These are phyloP conservation scores for Penicillium paxilli DNA, from an alignment of 495 filamentous ascomycete species.

Conservation along the genomic window DNA sequence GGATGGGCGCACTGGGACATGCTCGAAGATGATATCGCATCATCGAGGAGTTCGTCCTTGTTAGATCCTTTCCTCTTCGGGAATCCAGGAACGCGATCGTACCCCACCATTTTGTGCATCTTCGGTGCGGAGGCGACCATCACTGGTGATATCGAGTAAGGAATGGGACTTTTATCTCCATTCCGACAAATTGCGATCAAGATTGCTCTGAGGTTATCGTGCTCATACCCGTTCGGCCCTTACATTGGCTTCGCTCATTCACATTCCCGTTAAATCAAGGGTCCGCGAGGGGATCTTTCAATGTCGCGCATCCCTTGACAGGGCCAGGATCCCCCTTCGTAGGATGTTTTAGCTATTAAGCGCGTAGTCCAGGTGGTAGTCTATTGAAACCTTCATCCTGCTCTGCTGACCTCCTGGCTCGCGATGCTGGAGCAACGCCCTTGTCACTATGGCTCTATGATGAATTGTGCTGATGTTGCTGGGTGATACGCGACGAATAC, in stretches of 20 bases:
- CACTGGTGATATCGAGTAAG: conserved; percentile 22
- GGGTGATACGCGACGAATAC: neutral
- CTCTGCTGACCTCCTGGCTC: neutral
- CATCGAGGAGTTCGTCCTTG: conserved; percentile 16
- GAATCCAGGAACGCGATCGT: conserved; percentile 9
- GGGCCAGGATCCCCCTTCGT: too few relatives aligned
- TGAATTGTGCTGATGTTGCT: neutral
- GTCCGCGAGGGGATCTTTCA: conserved; percentile 26
- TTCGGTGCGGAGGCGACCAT: neutral
- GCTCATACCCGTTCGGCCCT: conserved; percentile 10
- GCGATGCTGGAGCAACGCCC: neutral
- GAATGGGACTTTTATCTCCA: conserved; percentile 13
- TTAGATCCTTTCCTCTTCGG: conserved; percentile 13
- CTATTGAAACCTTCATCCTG: conserved; percentile 8
- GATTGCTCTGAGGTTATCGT: neutral
- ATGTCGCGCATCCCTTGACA: conserved; percentile 32
- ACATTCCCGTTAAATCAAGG: conserved; percentile 31
- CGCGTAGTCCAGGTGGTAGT: neutral
- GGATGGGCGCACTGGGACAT: conserved; percentile 2
- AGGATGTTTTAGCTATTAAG: conserved; percentile 25
- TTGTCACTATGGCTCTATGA: neutral
- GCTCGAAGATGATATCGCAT: conserved; percentile 9
- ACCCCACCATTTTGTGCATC: conserved; percentile 12
- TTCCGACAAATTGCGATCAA: neutral
- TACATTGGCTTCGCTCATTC: conserved; percentile 6